Conservation (phyloP, 495 filamentous ascomycete genomes). For the Neurospora tetraspora region DNA sequence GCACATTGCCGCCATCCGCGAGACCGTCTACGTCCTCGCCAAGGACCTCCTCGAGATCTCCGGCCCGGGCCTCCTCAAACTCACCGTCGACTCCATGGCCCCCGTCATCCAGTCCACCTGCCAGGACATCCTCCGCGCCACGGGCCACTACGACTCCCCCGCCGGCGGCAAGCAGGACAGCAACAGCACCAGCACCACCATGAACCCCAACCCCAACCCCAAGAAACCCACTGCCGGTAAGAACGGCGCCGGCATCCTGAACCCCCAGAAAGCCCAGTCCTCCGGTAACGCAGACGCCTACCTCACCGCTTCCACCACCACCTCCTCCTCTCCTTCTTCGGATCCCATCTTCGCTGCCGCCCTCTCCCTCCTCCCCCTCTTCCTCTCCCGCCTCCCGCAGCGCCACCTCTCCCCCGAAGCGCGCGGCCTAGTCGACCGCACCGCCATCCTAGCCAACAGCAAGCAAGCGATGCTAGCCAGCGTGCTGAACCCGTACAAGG, state of each 20-base stretch:
- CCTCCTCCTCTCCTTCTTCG: conserved; percentile 32
- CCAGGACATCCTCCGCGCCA: conserved; percentile 47
- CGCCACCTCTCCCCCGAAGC: conserved; percentile 50
- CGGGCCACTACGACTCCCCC: conserved; percentile 22
- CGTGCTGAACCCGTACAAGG: conserved; percentile 61
- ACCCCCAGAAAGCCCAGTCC: conserved; percentile 15
- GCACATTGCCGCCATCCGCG: conserved; percentile 45
- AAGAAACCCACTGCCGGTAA: conserved; percentile 8
- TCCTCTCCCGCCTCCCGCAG: conserved; percentile 51
- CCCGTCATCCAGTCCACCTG: conserved; percentile 52
- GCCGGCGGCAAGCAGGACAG: neutral
- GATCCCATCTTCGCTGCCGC: conserved; percentile 39
- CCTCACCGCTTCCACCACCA: conserved; percentile 19
- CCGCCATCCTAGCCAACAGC: conserved; percentile 57
- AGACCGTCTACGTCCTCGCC: conserved; percentile 48
- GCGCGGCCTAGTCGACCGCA: conserved; percentile 64
- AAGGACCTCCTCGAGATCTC: conserved; percentile 45
- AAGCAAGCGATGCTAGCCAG: conserved; percentile 67
- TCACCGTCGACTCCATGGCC: conserved; percentile 46
- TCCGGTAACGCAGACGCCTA: conserved; percentile 34
- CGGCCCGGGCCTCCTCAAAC: conserved; percentile 54
- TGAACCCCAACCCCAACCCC: neutral
- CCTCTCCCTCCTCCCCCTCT: conserved; percentile 46
- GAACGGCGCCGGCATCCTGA: conserved; percentile 4
- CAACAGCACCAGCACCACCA: neutral